Evolutionary conservation across 148 eudicot species (phyloP), one percentile per base, ranked within the genome.

Genomic region (Heliamphora exappendiculata): DNA sequence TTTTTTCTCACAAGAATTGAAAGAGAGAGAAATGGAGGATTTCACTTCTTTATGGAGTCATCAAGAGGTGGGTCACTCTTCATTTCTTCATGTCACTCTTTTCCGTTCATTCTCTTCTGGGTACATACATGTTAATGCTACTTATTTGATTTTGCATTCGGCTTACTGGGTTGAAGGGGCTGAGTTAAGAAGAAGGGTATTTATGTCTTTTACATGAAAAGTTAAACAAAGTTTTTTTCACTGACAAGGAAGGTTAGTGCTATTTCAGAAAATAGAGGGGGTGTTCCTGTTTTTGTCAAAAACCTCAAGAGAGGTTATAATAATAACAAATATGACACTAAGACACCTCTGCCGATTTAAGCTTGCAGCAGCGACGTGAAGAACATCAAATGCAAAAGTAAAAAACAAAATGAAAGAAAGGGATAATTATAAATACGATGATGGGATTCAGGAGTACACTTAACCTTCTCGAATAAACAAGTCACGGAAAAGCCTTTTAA

Each of bases 381-480:
- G 41, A 74, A 19, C 22, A 45, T 20, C 45, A 49, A 65, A 76
- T 14, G 49, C 50, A 47, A 62, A 19, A 34, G 24, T 22, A 53
- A 13, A 5, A 29, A 55, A 36, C n/a, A 44, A 58, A 29, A 17
- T 5, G 12, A 26, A 37, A 4, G 67, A 57, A 44, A 4, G 55
- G n/a, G 20, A 75, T 20, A 47, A 5, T 0, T 34, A 26, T 2
- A 51, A 9, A 66, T 1, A 33, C 5, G 47, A 1, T 22, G 28
- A 17, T 20, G 5, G 34, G 22, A 66, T 39, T 42, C 36, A 59
- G 45, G 76, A 73, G 69, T 49, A 57, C 13, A 42, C 0, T 36
- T 55, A 79, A 94, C 99, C 97, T 92, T 95, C 99, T 76, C 97
- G 87, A 78, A 95, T 92, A 67, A 95, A 95, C 36, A 95, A 90